Percentiles rank a stretch among this genome's conserved stretches.
These are phyloP conservation scores for Vigna nakashimae DNA, from an alignment of 306 rosid species.

Conservation along the genomic window DNA sequence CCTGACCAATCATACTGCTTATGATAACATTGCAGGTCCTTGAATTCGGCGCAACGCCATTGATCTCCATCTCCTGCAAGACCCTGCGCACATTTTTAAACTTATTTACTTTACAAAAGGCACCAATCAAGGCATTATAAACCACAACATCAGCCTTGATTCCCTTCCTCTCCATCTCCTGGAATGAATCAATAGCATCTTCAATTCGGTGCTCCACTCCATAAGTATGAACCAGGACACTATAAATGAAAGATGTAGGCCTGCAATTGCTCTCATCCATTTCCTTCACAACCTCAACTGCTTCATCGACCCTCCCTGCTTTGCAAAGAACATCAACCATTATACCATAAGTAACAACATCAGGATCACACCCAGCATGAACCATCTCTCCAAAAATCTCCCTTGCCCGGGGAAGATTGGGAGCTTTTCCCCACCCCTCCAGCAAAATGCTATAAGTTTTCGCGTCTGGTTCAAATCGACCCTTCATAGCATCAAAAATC, in stretches of 20 bases:
- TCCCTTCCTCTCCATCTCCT: constrained; percentile 79
- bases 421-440: constrained; percentile 90
- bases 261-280: constrained; percentile 65
- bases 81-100: constrained; percentile 70
- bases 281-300: constrained; percentile 69
- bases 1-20: constrained; percentile 64
- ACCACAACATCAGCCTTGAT: constrained; percentile 72
- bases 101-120: constrained; percentile 69
- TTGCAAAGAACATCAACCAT: constrained; percentile 90
- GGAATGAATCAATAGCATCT: constrained; percentile 79
- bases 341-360: constrained; percentile 83
- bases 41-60: constrained; percentile 65
- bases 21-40: constrained; percentile 79
- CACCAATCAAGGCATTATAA: constrained; percentile 85
- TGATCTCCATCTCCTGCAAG: constrained; percentile 69
- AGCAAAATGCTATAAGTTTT: constrained; percentile 83
- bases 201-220: constrained; percentile 80
- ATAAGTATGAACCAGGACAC: constrained; percentile 77
- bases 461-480: constrained; percentile 65
- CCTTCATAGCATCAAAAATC: constrained; percentile 75
- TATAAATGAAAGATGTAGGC: constrained; percentile 78
- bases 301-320: constrained; percentile 89
- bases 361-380: constrained; percentile 66
- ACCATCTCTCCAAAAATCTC: constrained; percentile 81
- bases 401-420: constrained; percentile 82